Evolutionary conservation across 768 basidiomycete species (phyloP).

Genomic region (Candolleomyces eurysporus): DNA sequence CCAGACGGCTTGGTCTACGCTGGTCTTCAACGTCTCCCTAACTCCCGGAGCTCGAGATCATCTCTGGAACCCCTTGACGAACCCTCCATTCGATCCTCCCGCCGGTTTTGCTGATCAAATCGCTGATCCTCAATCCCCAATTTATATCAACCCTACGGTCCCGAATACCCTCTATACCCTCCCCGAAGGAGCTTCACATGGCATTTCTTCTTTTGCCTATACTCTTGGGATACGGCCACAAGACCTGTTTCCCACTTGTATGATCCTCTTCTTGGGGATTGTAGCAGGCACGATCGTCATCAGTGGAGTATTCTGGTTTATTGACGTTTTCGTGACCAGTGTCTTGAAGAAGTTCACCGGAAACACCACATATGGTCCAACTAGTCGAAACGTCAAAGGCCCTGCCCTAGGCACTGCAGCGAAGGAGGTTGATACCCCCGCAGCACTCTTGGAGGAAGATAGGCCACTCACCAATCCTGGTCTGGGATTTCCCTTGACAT

Average conservation of each 20-base stretch:
- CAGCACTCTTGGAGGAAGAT: slow-evolving; percentile 41
- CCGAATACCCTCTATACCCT: slow-evolving; percentile 77
- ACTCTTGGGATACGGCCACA: slow-evolving; percentile 78
- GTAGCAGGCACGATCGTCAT: slow-evolving; percentile 68
- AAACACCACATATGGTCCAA: slow-evolving; percentile 5
- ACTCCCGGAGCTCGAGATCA: slow-evolving; percentile 42
- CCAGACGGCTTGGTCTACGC: slow-evolving; percentile 33
- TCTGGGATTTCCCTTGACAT: slow-evolving; percentile 29
- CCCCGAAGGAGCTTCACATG: slow-evolving; percentile 56
- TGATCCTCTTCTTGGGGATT: slow-evolving; percentile 81
- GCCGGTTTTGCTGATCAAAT: slow-evolving; percentile 74
- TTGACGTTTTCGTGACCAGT: slow-evolving; percentile 41
- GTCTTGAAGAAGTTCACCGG: slow-evolving; percentile 5
- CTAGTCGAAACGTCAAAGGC: slow-evolving; percentile 6
- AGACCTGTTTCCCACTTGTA: slow-evolving; percentile 79
- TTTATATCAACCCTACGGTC: slow-evolving; percentile 68
- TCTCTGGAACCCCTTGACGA: slow-evolving; percentile 69
- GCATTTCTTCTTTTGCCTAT: slow-evolving; percentile 83
- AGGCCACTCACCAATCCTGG: slow-evolving; percentile 27
- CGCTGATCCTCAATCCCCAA: slow-evolving; percentile 62
- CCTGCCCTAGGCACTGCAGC: slow-evolving; percentile 1
- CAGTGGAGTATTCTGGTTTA: slow-evolving; percentile 68
- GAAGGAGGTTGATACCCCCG: neutral
- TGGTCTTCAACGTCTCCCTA: slow-evolving; percentile 55
- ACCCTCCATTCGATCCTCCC: slow-evolving; percentile 60